Conservation (phyloP, 345 rosid species). For the Limnanthes douglasii region DNA sequence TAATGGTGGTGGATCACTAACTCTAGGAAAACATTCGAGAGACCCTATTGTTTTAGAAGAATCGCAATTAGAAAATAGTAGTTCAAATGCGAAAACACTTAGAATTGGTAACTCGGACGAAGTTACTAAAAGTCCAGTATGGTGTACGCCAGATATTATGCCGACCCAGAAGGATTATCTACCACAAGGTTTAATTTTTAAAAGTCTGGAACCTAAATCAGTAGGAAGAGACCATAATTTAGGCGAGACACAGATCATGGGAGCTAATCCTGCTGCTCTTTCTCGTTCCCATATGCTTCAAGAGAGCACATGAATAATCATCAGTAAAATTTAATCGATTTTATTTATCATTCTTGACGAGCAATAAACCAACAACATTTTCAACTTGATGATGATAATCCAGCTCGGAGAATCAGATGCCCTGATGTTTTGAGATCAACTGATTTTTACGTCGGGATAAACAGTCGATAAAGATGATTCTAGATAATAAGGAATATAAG, state of each 20-base stretch:
- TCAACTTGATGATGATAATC: not conserved
- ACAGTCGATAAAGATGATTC: not conserved
- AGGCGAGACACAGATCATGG: slow-evolving; percentile 24
- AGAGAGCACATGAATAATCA: slow-evolving; percentile 27
- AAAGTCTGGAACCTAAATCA: slow-evolving; percentile 15
- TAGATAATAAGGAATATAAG: not conserved
- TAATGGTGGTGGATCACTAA: slow-evolving; percentile 30
- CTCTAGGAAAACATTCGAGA: slow-evolving; percentile 61
- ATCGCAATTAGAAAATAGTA: slow-evolving; percentile 21
- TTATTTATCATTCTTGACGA: too few relatives aligned
- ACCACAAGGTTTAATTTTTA: slow-evolving; percentile 16
- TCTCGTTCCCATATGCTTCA: slow-evolving; percentile 43
- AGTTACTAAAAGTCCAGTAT: slow-evolving; percentile 30
- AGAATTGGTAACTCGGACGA: slow-evolving; percentile 30
- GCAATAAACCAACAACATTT: not conserved
- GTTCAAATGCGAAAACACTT: slow-evolving; percentile 36
- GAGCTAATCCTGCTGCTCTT: slow-evolving; percentile 58
- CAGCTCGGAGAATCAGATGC: not conserved
- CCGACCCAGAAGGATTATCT: slow-evolving; percentile 17
- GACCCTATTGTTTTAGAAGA: slow-evolving; percentile 23
- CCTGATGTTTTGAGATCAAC: too few relatives aligned
- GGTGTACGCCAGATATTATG: slow-evolving; percentile 26
- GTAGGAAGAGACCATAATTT: slow-evolving; percentile 12
- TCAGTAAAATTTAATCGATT: too few relatives aligned
- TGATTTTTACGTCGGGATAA: too few relatives aligned